phyloP scores from a whole-genome alignment of 345 rosid genomes.

The Aquilaria malaccensis region DNA sequence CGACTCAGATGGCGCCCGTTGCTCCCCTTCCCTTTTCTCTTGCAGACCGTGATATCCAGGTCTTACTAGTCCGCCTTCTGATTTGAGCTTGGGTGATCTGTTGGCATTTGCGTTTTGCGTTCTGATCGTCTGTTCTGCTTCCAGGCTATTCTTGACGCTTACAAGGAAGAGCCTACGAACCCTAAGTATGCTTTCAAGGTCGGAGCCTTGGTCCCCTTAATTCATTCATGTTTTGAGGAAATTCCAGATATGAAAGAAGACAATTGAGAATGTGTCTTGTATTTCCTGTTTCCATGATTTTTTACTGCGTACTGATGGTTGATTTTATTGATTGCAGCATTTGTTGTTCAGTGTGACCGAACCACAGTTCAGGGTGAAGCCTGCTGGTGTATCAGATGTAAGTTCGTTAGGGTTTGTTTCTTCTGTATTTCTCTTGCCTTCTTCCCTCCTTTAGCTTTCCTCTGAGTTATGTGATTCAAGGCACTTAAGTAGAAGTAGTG shows the following conservation, averaged over 20 bases:
- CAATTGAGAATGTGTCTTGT: neutral
- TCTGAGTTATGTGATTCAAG: slow-evolving; percentile 4
- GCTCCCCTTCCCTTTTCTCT: slow-evolving; percentile 90
- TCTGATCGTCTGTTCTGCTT: slow-evolving; percentile 5
- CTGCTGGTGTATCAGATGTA: slow-evolving; percentile 91
- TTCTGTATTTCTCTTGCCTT: neutral
- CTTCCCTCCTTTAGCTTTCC: neutral
- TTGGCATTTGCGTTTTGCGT: slow-evolving; percentile 1
- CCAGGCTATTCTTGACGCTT: slow-evolving; percentile 91
- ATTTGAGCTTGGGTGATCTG: slow-evolving; percentile 4
- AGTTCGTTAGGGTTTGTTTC: slow-evolving; percentile 22
- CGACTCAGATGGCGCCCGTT: slow-evolving; percentile 96
- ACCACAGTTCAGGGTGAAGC: slow-evolving; percentile 69
- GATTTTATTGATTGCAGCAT: slow-evolving; percentile 44
- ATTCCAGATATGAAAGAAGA: neutral
- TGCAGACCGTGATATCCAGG: slow-evolving; percentile 92
- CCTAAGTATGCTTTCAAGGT: slow-evolving; percentile 91
- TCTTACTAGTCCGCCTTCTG: slow-evolving; percentile 10
- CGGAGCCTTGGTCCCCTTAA: slow-evolving; percentile 12
- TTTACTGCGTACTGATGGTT: slow-evolving; percentile 5
- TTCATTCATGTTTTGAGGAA: neutral
- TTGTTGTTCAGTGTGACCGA: slow-evolving; percentile 86
- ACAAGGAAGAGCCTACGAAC: slow-evolving; percentile 86
- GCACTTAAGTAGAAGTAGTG: neutral
- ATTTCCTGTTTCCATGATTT: neutral